phyloP scores from a whole-genome alignment of 768 basidiomycete species.

The Suillus fuscotomentosus region DNA sequence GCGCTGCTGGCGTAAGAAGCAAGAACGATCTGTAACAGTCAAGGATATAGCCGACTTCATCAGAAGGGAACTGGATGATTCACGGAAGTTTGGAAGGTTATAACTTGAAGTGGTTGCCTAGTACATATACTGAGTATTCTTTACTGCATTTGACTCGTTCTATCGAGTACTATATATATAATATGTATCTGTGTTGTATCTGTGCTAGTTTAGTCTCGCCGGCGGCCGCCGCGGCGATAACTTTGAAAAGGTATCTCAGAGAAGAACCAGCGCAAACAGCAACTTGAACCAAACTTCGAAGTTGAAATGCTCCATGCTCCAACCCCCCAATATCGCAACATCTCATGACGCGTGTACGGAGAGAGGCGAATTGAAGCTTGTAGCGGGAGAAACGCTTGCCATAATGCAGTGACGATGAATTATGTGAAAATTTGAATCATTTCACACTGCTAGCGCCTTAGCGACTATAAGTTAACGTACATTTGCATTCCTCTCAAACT shows the following conservation, averaged over 20 bases:
- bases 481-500: neutral
- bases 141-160: neutral
- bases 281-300: neutral
- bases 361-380: neutral
- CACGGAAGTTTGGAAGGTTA: neutral
- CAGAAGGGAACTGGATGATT: neutral
- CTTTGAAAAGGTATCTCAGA: too few species aligned
- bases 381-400: neutral
- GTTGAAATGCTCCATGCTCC: neutral
- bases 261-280: too few species aligned
- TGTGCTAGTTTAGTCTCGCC: neutral
- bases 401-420: neutral
- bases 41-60: neutral
- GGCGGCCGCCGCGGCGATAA: neutral
- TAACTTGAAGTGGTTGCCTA: neutral
- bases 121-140: neutral
- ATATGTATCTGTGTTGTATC: neutral
- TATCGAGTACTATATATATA: neutral
- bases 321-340: neutral
- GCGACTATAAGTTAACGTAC: neutral
- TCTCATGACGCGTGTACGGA: neutral
- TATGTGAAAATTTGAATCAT: neutral
- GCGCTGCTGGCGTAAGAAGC: slow-evolving; percentile 4
- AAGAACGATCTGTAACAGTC: neutral
- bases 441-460: neutral